These are phyloP conservation scores for Zasmidium angulare DNA, from an alignment of 2,329 filamentous ascomycete genomes.

Conservation along the genomic window DNA sequence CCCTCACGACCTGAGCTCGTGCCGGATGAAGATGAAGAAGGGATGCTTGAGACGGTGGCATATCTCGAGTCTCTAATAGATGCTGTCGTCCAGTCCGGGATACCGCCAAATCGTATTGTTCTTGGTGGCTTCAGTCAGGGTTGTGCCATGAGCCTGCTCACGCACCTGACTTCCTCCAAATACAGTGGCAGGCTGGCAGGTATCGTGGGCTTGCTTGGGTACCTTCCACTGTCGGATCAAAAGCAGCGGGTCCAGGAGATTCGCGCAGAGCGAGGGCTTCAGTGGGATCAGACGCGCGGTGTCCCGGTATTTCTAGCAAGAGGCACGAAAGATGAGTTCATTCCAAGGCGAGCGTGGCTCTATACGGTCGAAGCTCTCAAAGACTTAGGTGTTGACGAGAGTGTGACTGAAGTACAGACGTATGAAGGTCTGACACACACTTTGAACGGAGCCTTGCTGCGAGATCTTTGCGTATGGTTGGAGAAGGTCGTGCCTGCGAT, in stretches of 20 bases:
- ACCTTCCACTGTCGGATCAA: slow-evolving; percentile 42
- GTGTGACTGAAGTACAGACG: slow-evolving; percentile 41
- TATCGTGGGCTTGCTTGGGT: slow-evolving; percentile 45
- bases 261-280: slow-evolving; percentile 3
- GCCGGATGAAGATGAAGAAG: slow-evolving; percentile 48
- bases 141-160: slow-evolving; percentile 46
- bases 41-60: slow-evolving; percentile 40
- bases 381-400: slow-evolving; percentile 40
- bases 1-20: slow-evolving; percentile 44
- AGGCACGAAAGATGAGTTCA: slow-evolving; percentile 46
- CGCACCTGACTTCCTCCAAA: slow-evolving; percentile 40
- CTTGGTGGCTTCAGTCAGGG: slow-evolving; percentile 52
- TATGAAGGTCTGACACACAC: slow-evolving; percentile 51
- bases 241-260: slow-evolving; percentile 13
- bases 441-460: slow-evolving; percentile 42
- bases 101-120: slow-evolving; percentile 44
- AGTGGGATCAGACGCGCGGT: slow-evolving; percentile 36
- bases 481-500: slow-evolving; percentile 37
- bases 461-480: slow-evolving; percentile 46
- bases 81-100: slow-evolving; percentile 41
- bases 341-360: slow-evolving; percentile 42
- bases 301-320: slow-evolving; percentile 48
- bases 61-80: slow-evolving; percentile 47
- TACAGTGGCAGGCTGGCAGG: slow-evolving; percentile 42
- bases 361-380: slow-evolving; percentile 37